A percentile compares a stretch with the other conserved stretches of the same genome.
These are phyloP conservation scores for Talaromyces rugulosus DNA, from an alignment of 2,329 filamentous ascomycete species.

Conservation along the genomic window DNA sequence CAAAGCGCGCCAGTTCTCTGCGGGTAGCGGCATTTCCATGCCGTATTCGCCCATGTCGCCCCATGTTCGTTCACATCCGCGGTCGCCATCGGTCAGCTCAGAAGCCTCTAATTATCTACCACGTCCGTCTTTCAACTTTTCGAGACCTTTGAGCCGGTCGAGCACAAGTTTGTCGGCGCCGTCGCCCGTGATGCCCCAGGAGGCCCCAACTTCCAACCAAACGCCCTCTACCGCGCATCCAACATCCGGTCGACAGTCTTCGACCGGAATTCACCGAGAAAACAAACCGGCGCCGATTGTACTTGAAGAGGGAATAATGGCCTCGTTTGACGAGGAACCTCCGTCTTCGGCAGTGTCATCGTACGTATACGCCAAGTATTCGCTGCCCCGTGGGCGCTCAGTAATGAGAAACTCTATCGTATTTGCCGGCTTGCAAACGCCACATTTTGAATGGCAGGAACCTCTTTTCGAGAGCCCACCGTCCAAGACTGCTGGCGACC, in stretches of 20 bases:
- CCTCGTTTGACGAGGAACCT: constrained; percentile 20
- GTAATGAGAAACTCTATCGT: constrained; percentile 65
- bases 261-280: constrained; percentile 16
- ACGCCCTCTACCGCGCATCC: neutral
- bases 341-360: constrained; percentile 56
- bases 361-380: constrained; percentile 82
- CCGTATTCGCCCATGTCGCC: constrained; percentile 63
- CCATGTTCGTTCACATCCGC: constrained; percentile 57
- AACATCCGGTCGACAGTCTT: neutral
- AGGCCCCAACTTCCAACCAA: constrained; percentile 21
- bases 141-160: constrained; percentile 70
- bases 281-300: constrained; percentile 32
- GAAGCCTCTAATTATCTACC: constrained; percentile 68
- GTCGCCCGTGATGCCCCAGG: constrained; percentile 24
- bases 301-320: constrained; percentile 13
- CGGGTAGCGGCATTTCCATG: constrained; percentile 60
- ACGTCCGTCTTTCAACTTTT: constrained; percentile 86
- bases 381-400: constrained; percentile 75
- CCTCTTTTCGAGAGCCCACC: constrained; percentile 42
- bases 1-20: constrained; percentile 71
- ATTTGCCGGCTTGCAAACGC: constrained; percentile 52
- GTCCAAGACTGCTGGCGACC: constrained; percentile 21
- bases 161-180: constrained; percentile 36
- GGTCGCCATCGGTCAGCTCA: constrained; percentile 81
- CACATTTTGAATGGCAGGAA: constrained; percentile 63